Conservation (phyloP, 768 basidiomycete species). For the Mycena latifolia region DNA sequence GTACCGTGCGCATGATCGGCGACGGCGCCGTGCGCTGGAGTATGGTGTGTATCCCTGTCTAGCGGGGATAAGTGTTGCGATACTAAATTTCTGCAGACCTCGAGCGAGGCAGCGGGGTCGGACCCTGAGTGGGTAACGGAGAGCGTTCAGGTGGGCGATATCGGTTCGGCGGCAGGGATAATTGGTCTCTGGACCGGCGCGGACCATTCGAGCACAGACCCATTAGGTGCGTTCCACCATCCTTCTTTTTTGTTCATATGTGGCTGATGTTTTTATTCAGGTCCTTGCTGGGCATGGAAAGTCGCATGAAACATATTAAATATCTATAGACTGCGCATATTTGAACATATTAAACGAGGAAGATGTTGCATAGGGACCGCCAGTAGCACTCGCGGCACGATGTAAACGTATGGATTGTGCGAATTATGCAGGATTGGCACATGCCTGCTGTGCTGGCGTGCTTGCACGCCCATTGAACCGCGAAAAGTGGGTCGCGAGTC, state of each 20-base stretch:
- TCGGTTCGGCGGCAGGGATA: slow-evolving; percentile 65
- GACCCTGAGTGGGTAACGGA: slow-evolving; percentile 65
- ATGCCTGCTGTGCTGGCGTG: not conserved
- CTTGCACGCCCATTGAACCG: not conserved
- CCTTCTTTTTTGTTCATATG: not conserved
- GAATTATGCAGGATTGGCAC: not conserved
- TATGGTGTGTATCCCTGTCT: slow-evolving; percentile 48
- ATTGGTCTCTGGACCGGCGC: slow-evolving; percentile 51
- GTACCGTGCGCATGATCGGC: slow-evolving; percentile 61
- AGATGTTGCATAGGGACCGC: not conserved
- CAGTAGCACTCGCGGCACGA: not conserved
- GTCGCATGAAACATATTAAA: not conserved
- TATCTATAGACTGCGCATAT: too few species aligned
- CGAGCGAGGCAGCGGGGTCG: slow-evolving; percentile 45
- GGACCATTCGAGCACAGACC: slow-evolving; percentile 34
- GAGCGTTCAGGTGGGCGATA: slow-evolving; percentile 67
- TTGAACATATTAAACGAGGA: not conserved
- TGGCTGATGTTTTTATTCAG: not conserved
- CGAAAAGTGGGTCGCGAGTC: slow-evolving; percentile 3
- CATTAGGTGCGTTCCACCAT: slow-evolving; percentile 8
- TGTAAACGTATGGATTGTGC: not conserved
- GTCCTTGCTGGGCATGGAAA: slow-evolving; percentile 38
- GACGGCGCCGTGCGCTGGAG: slow-evolving; percentile 67
- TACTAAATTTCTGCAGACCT: slow-evolving; percentile 41
- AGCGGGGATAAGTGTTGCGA: not conserved